Percentiles rank a stretch among this genome's conserved stretches.
Conservation (phyloP, 2,329 filamentous ascomycete genomes). For the Botrytis fragariae region DNA sequence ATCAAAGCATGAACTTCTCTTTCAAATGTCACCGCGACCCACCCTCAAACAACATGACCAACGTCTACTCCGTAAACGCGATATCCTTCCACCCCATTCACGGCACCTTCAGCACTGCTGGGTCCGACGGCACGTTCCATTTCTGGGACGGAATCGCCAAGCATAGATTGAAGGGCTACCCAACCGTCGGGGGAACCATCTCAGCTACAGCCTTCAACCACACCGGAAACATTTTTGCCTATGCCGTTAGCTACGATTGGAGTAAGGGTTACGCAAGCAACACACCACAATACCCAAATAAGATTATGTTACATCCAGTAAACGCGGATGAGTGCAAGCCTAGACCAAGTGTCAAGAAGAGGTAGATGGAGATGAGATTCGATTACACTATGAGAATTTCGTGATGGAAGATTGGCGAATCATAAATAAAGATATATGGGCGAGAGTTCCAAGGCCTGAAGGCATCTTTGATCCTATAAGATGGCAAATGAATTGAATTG, state of each 20-base stretch:
- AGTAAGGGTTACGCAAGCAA: constrained; percentile 92
- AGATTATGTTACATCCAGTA: constrained; percentile 83
- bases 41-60: constrained; percentile 71
- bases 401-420: not conserved
- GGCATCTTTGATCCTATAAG: not conserved
- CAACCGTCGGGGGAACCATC: constrained; percentile 80
- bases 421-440: constrained; percentile 2
- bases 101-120: constrained; percentile 97
- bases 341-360: constrained; percentile 41
- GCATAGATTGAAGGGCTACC: constrained; percentile 86
- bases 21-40: constrained; percentile 98
- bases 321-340: constrained; percentile 62
- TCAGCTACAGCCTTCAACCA: constrained; percentile 88
- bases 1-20: constrained; percentile 79
- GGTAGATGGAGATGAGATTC: constrained; percentile 26
- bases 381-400: not conserved
- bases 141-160: constrained; percentile 95
- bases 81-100: constrained; percentile 97
- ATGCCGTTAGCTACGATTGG: constrained; percentile 96
- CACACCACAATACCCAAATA: constrained; percentile 69
- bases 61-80: constrained; percentile 92
- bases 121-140: constrained; percentile 93
- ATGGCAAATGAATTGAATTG: not conserved
- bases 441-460: not conserved
- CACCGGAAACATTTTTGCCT: constrained; percentile 79